phyloP scores from a whole-genome alignment of 495 filamentous ascomycete genomes.

The Daldinia concentrica region DNA sequence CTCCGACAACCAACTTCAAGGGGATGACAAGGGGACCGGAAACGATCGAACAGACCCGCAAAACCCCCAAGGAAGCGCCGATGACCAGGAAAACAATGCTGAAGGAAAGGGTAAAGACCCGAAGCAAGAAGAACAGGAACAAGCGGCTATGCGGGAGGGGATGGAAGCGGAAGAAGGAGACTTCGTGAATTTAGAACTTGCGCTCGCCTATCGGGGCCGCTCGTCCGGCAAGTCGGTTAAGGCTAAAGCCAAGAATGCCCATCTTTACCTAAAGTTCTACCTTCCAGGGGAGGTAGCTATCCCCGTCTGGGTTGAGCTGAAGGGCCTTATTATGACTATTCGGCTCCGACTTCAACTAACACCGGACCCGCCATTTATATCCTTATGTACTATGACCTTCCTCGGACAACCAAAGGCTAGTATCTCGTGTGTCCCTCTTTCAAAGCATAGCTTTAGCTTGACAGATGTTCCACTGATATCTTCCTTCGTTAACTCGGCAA shows the following conservation, averaged over 20 bases:
- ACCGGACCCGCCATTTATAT: constrained; percentile 77
- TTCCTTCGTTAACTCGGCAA: constrained; percentile 75
- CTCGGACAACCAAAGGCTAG: constrained; percentile 81
- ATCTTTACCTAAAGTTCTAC: constrained; percentile 75
- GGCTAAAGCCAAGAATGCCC: constrained; percentile 72
- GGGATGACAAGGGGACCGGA: constrained; percentile 41
- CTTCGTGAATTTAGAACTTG: constrained; percentile 75
- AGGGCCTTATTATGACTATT: constrained; percentile 70
- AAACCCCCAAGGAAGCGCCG: constrained; percentile 48
- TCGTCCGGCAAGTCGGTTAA: constrained; percentile 64
- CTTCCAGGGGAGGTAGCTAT: constrained; percentile 65
- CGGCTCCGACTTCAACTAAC: constrained; percentile 72
- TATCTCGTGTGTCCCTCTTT: constrained; percentile 71
- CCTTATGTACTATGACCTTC: constrained; percentile 73
- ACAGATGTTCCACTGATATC: constrained; percentile 77
- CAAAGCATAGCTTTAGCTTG: constrained; percentile 71
- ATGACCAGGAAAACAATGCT: constrained; percentile 45
- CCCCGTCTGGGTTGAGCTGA: constrained; percentile 77
- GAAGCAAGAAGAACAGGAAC: constrained; percentile 51
- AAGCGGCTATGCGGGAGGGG: constrained; percentile 64
- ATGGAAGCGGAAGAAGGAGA: constrained; percentile 80
- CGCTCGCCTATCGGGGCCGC: constrained; percentile 72
- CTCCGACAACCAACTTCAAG: constrained; percentile 61
- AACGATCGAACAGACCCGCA: constrained; percentile 61
- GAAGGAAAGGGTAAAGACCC: constrained; percentile 32